Conservation (phyloP, 768 basidiomycete genomes). For the Zangia roseola region DNA sequence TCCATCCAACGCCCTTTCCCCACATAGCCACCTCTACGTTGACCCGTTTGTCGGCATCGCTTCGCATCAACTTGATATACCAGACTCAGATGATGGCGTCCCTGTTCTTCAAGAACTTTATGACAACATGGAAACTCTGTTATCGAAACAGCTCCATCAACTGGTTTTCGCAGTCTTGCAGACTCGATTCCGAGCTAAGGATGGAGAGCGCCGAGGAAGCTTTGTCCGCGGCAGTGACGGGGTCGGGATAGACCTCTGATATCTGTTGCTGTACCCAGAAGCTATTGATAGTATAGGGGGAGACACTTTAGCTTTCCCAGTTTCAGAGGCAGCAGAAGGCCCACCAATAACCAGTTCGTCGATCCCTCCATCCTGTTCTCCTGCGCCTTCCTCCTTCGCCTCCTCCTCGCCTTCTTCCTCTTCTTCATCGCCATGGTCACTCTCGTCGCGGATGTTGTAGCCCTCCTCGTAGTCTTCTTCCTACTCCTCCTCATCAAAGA, state of each 20-base stretch:
- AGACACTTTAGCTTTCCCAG: slow-evolving; percentile 60
- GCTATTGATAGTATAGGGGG: slow-evolving; percentile 89
- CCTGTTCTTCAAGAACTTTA: slow-evolving; percentile 90
- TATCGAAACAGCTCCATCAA: slow-evolving; percentile 97
- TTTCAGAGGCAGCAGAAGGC: slow-evolving; percentile 46
- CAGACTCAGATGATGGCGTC: slow-evolving; percentile 98
- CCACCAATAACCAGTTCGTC: slow-evolving; percentile 82
- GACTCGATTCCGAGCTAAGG: slow-evolving; percentile 80
- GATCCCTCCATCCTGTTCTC: slow-evolving; percentile 48
- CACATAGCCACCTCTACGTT: slow-evolving; percentile 98
- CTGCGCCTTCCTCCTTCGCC: slow-evolving; percentile 42
- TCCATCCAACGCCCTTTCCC: slow-evolving; percentile 96
- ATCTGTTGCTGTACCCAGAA: slow-evolving; percentile 99
- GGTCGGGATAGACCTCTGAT: slow-evolving; percentile 87
- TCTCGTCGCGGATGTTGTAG: slow-evolving; percentile 81
- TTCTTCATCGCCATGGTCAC: slow-evolving; percentile 75
- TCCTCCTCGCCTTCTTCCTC: slow-evolving; percentile 55
- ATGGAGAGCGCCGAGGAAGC: slow-evolving; percentile 80
- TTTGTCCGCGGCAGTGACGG: slow-evolving; percentile 91
- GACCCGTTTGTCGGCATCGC: slow-evolving; percentile 82
- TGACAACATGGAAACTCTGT: slow-evolving; percentile 85
- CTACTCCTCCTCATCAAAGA: slow-evolving; percentile 96
- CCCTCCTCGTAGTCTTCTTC: slow-evolving; percentile 91
- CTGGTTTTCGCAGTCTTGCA: slow-evolving; percentile 93
- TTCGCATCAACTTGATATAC: slow-evolving; percentile 95